Evolutionary conservation across 2,329 filamentous ascomycete genomes (phyloP).

Genomic region (Penicillium hesseltinei): DNA sequence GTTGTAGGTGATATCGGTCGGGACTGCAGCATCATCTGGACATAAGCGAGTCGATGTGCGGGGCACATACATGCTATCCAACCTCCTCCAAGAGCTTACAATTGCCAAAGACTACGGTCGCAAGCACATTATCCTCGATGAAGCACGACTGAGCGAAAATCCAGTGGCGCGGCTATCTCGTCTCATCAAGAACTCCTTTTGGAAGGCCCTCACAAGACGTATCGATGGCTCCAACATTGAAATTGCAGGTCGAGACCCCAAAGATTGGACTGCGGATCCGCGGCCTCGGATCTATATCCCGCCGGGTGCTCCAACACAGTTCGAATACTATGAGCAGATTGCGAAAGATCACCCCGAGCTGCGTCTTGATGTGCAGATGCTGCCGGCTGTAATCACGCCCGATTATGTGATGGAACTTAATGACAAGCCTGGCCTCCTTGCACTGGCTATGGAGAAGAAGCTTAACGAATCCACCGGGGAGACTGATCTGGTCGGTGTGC

Average conservation of each 20-base stretch:
- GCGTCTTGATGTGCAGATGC: slow-evolving; percentile 77
- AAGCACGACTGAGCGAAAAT: slow-evolving; percentile 89
- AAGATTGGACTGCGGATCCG: slow-evolving; percentile 91
- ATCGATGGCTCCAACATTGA: slow-evolving; percentile 82
- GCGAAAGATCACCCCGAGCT: slow-evolving; percentile 78
- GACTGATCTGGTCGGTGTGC: slow-evolving; percentile 72
- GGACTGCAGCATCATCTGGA: slow-evolving; percentile 81
- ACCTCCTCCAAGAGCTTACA: slow-evolving; percentile 90
- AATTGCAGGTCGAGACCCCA: slow-evolving; percentile 81
- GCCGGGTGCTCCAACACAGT: slow-evolving; percentile 77
- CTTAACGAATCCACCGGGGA: slow-evolving; percentile 66
- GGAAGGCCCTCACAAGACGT: slow-evolving; percentile 82
- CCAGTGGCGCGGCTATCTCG: slow-evolving; percentile 84
- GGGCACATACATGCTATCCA: slow-evolving; percentile 96
- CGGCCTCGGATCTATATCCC: slow-evolving; percentile 91
- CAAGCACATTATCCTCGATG: slow-evolving; percentile 86
- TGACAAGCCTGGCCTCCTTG: slow-evolving; percentile 80
- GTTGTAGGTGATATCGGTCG: slow-evolving; percentile 71
- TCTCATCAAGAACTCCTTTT: slow-evolving; percentile 86
- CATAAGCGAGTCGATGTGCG: slow-evolving; percentile 86
- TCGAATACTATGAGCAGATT: slow-evolving; percentile 81
- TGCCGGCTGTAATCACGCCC: slow-evolving; percentile 70
- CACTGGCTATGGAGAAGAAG: slow-evolving; percentile 81
- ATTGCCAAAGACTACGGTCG: slow-evolving; percentile 87
- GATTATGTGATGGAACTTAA: slow-evolving; percentile 82